Percentiles rank a stretch among this genome's conserved stretches.
These are phyloP conservation scores for Alloteropsis semialata DNA, from an alignment of 176 grass and related monocot genomes.

Conservation along the genomic window DNA sequence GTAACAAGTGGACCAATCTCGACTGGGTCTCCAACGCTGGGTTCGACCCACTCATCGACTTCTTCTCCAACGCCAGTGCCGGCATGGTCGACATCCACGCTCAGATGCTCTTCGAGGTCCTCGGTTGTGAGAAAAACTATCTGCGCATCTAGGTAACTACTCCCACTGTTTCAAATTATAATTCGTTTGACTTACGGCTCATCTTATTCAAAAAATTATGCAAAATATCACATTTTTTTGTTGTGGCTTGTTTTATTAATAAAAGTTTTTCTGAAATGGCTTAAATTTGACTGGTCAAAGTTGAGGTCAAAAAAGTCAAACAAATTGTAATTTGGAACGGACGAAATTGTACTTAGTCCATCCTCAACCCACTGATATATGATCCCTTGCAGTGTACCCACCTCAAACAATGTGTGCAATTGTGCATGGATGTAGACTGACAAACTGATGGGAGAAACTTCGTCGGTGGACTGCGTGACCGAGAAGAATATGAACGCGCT, in stretches of 20 bases:
- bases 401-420: not conserved
- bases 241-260: too few relatives aligned
- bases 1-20: conserved; percentile 35
- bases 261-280: too few relatives aligned
- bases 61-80: conserved; percentile 48
- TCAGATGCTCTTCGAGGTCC: not conserved
- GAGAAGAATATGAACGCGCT: not conserved
- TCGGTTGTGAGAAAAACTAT: not conserved
- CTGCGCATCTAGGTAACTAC: not conserved
- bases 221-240: too few relatives aligned
- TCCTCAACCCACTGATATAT: too few relatives aligned
- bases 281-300: too few relatives aligned
- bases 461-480: not conserved
- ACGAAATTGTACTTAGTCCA: too few relatives aligned
- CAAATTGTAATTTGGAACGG: too few relatives aligned
- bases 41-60: conserved; percentile 47
- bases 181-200: too few relatives aligned
- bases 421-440: not conserved
- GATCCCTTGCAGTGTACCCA: too few relatives aligned
- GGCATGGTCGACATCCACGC: not conserved
- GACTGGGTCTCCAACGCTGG: conserved; percentile 32
- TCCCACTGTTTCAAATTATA: too few relatives aligned
- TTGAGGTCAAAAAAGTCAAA: too few relatives aligned
- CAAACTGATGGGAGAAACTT: not conserved
- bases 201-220: too few relatives aligned